Evolutionary conservation across 139 green algal genomes (phyloP).

Genomic region (Chlorella vulgaris): DNA sequence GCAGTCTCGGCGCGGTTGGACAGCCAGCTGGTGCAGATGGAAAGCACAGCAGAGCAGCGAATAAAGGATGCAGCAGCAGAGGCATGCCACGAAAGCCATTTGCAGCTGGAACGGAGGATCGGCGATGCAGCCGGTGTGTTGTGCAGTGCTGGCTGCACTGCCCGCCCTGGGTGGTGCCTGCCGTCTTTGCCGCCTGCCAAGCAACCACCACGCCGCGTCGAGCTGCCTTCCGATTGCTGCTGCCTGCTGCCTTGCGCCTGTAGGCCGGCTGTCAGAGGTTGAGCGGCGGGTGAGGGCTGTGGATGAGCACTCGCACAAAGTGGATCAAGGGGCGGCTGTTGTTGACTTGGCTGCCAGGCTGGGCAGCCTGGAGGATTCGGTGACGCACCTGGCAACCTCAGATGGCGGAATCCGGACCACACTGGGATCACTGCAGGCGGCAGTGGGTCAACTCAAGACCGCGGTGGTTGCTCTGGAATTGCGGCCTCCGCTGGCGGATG

Average conservation of each 20-base stretch:
- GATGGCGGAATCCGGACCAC: not conserved
- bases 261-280: constrained; percentile 4
- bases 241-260: not conserved
- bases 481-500: not conserved
- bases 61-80: not conserved
- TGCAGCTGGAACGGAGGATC: not conserved
- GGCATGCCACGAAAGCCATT: constrained; percentile 8
- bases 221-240: not conserved
- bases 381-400: constrained; percentile 14
- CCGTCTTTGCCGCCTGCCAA: no score
- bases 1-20: constrained; percentile 20
- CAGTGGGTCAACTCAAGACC: constrained; percentile 27
- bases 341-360: not conserved
- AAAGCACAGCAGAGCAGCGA: not conserved
- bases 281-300: constrained; percentile 9
- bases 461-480: constrained; percentile 29
- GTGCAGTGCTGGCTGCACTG: not conserved
- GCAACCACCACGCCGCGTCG: no score
- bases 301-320: constrained; percentile 6
- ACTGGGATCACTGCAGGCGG: constrained; percentile 13
- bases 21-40: constrained; percentile 2
- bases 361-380: constrained; percentile 22
- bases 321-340: not conserved
- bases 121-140: constrained; percentile 10
- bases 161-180: no score